These are phyloP conservation scores for Apiotrichum sp. DNA, from an alignment of 1,284 basidiomycete species.

Conservation along the genomic window DNA sequence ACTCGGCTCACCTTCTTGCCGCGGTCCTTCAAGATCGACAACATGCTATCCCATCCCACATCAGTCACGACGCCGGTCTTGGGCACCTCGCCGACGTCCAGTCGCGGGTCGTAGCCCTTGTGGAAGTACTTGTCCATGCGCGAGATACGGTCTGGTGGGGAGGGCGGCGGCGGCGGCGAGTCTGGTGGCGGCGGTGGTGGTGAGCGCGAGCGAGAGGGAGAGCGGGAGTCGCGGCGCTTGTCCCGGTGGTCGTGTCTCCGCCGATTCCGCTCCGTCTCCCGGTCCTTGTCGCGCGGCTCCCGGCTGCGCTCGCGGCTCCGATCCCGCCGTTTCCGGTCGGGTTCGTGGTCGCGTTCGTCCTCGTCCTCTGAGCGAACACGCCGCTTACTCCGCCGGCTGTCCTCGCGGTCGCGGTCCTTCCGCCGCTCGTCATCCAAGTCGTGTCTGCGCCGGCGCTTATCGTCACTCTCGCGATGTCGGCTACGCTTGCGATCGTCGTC, in stretches of 20 bases:
- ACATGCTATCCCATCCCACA: conserved; percentile 76
- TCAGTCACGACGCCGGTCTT: conserved; percentile 71
- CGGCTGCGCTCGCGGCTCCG: background rate
- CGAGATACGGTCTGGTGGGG: conserved; percentile 49
- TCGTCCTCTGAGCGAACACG: background rate
- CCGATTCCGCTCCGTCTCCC: background rate
- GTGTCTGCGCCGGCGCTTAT: background rate
- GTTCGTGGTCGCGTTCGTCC: too few relatives aligned
- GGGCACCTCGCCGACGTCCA: conserved; percentile 66
- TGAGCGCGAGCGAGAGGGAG: background rate
- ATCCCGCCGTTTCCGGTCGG: too few relatives aligned
- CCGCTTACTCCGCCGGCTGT: background rate
- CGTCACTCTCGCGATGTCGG: background rate
- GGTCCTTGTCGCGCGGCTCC: too few relatives aligned
- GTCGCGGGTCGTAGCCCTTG: conserved; percentile 73
- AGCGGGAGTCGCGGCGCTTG: background rate
- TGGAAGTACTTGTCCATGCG: conserved; percentile 97
- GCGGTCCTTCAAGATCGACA: conserved; percentile 73
- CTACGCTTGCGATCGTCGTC: background rate
- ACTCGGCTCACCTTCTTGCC: conserved; percentile 48
- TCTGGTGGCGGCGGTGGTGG: conserved; percentile 19
- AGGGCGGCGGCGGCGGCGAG: conserved; percentile 15
- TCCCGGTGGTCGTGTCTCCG: background rate
- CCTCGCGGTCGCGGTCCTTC: background rate
- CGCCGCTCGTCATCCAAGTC: background rate